Percentiles rank a stretch among this genome's conserved stretches.
Evolutionary conservation across 768 basidiomycete species (phyloP).

Genomic region (Tricholoma hemisulphureum): DNA sequence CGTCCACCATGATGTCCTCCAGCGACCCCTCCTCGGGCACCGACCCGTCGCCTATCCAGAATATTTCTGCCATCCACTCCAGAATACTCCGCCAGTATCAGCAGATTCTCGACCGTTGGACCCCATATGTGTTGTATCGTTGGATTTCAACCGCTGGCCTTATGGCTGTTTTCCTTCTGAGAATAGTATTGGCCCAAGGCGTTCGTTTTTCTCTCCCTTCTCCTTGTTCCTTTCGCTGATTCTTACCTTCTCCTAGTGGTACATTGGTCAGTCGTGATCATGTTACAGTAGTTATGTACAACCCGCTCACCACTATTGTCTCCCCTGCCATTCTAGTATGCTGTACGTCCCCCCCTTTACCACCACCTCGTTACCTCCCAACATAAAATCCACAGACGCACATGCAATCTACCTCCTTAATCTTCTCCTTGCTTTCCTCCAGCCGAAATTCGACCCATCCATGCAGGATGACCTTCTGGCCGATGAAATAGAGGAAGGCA

Average conservation of each 20-base stretch:
- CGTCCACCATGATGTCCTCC: conserved; percentile 47
- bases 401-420: conserved; percentile 95
- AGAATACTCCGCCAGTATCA: conserved; percentile 80
- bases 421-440: conserved; percentile 93
- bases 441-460: conserved; percentile 97
- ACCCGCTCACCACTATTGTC: not conserved
- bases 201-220: conserved; percentile 46
- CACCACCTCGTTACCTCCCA: conserved; percentile 9
- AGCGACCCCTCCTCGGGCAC: conserved; percentile 37
- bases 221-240: conserved; percentile 2
- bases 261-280: conserved; percentile 67
- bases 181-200: conserved; percentile 87
- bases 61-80: conserved; percentile 43
- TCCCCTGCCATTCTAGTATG: conserved; percentile 45
- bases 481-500: conserved; percentile 94
- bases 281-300: not conserved
- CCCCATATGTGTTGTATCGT: conserved; percentile 84
- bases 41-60: conserved; percentile 49
- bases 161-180: conserved; percentile 72
- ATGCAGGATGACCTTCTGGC: conserved; percentile 90
- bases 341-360: conserved; percentile 48
- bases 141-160: conserved; percentile 80
- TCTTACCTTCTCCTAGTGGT: conserved; percentile 59
- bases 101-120: conserved; percentile 85
- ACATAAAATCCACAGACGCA: conserved; percentile 53